phyloP scores from a whole-genome alignment of 1,139 yeast genomes.

The Scheffersomyces lignicola region DNA sequence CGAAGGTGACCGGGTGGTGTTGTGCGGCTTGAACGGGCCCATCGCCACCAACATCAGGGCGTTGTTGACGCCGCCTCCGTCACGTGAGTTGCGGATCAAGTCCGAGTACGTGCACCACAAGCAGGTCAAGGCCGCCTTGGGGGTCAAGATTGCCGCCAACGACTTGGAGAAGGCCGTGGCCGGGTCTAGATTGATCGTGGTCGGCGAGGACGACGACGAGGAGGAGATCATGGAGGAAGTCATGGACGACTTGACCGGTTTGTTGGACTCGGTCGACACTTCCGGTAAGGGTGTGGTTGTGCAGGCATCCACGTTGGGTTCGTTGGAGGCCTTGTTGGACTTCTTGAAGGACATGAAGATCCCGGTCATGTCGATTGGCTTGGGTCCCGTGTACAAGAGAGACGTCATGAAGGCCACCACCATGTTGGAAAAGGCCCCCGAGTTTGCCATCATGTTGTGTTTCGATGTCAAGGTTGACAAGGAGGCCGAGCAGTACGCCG shows the following conservation, averaged over 20 bases:
- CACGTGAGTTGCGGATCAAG: conserved; percentile 93
- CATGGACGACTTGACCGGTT: conserved; percentile 96
- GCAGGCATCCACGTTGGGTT: conserved; percentile 97
- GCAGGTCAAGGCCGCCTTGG: conserved; percentile 97
- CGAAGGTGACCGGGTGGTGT: conserved; percentile 93
- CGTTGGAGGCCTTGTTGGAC: conserved; percentile 93
- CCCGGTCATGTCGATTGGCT: conserved; percentile 97
- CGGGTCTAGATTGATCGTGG: conserved; percentile 93
- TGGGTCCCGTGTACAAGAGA: conserved; percentile 97
- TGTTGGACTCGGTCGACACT: conserved; percentile 90
- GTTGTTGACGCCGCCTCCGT: conserved; percentile 93
- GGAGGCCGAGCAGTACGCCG: conserved; percentile 98
- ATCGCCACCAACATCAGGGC: conserved; percentile 98
- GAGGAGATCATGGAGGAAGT: conserved; percentile 97
- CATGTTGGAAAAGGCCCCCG: conserved; percentile 96
- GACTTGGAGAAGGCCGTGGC: conserved; percentile 99
- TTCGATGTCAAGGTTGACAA: conserved; percentile 96
- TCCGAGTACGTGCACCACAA: conserved; percentile 94
- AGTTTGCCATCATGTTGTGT: conserved; percentile 94
- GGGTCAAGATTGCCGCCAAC: conserved; percentile 97
- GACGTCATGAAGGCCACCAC: conserved; percentile 97
- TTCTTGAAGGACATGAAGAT: conserved; percentile 98
- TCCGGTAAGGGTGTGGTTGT: conserved; percentile 97
- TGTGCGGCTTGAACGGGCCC: conserved; percentile 98
- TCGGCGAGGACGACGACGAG: conserved; percentile 96